A percentile compares a stretch with the other conserved stretches of the same genome.
Conservation (phyloP, 2,329 filamentous ascomycete species). For the Ampelomyces quisqualis region DNA sequence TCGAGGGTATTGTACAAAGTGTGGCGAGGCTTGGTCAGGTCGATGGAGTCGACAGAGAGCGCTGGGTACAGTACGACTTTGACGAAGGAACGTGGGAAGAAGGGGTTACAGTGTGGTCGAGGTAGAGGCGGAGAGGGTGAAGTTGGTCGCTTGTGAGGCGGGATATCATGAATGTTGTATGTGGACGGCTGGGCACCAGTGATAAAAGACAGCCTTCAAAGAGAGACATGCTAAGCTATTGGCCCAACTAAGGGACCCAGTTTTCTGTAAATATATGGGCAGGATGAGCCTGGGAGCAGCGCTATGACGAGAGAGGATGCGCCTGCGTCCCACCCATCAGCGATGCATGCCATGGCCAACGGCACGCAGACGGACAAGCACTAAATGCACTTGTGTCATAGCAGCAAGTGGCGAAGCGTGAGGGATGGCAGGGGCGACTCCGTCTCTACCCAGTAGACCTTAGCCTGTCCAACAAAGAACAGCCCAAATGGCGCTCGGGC, state of each 20-base stretch:
- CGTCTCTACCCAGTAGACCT: conserved; percentile 14
- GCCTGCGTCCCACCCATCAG: conserved; percentile 34
- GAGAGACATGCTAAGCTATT: conserved; percentile 28
- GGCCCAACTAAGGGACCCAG: conserved; percentile 26
- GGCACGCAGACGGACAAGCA: conserved; percentile 26
- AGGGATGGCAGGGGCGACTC: conserved; percentile 19
- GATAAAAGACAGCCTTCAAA: conserved; percentile 28
- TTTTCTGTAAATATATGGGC: conserved; percentile 43
- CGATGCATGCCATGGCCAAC: conserved; percentile 28
- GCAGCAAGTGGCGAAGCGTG: conserved; percentile 26
- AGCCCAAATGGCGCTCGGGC: conserved; percentile 22
- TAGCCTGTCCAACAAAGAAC: conserved; percentile 28
- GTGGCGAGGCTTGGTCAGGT: conserved; percentile 9
- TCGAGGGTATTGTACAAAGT: conserved; percentile 8
- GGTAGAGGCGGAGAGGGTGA: conserved; percentile 9
- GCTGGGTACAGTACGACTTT: conserved; percentile 16
- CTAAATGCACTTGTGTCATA: conserved; percentile 27
- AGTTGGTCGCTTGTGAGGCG: conserved; percentile 30
- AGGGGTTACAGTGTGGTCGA: conserved; percentile 21
- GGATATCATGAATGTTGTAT: conserved; percentile 43
- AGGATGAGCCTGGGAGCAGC: conserved; percentile 36
- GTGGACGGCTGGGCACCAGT: conserved; percentile 40
- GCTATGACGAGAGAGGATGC: conserved; percentile 43
- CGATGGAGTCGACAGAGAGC: conserved; percentile 12
- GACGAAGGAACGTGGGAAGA: conserved; percentile 27